phyloP scores from a whole-genome alignment of 495 filamentous ascomycete species.

The Aspergillus steynii region DNA sequence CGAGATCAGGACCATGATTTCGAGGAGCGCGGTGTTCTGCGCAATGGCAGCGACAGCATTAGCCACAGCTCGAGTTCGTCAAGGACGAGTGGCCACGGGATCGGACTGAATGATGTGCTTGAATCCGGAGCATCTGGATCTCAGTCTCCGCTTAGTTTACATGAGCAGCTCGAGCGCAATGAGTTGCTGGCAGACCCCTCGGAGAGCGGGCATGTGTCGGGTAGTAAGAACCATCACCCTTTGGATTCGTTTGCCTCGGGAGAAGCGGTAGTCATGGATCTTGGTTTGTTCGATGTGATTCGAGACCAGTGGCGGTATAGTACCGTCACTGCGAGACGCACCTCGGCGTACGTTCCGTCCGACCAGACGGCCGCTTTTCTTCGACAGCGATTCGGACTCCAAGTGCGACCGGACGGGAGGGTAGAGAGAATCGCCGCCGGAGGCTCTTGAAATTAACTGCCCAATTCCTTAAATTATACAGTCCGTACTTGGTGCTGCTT shows the following conservation, averaged over 20 bases:
- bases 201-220: conserved; percentile 28
- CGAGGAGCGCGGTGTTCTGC: conserved; percentile 75
- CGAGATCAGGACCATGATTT: conserved; percentile 14
- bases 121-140: conserved; percentile 6
- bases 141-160: conserved; percentile 20
- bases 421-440: conserved; percentile 34
- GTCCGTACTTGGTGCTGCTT: background rate
- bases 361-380: conserved; percentile 45
- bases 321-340: conserved; percentile 24
- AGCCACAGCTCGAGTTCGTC: conserved; percentile 14
- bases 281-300: conserved; percentile 67
- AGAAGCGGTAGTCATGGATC: conserved; percentile 65
- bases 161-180: conserved; percentile 45
- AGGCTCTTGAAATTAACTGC: background rate
- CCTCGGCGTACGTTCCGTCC: conserved; percentile 33
- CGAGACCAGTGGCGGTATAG: conserved; percentile 59
- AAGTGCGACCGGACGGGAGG: conserved; percentile 42
- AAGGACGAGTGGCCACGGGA: conserved; percentile 13
- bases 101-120: conserved; percentile 22
- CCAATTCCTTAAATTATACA: background rate
- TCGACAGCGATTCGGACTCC: conserved; percentile 44
- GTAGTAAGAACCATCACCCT: conserved; percentile 44
- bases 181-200: conserved; percentile 46
- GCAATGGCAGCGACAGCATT: conserved; percentile 27
- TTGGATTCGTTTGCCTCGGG: conserved; percentile 66